A percentile compares a stretch with the other conserved stretches of the same genome.
phyloP scores from a whole-genome alignment of 2,329 filamentous ascomycete species.

The Penicillium frequentans region DNA sequence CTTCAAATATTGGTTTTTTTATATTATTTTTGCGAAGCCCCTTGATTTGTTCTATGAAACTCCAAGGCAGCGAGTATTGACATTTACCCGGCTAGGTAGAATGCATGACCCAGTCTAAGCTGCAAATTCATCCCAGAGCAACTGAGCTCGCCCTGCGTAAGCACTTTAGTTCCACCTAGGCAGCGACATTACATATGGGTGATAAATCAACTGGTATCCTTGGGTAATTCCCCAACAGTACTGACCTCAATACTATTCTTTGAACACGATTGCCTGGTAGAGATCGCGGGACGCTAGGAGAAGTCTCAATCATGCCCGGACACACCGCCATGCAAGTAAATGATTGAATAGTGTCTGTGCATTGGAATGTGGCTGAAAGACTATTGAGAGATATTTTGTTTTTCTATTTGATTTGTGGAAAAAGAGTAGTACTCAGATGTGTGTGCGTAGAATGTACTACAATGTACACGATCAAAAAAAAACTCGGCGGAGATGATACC shows the following conservation, averaged over 20 bases:
- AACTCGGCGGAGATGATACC: constrained; percentile 1
- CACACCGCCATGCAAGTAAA: constrained; percentile 5
- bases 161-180: too few relatives aligned
- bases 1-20: neutral
- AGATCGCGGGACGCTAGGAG: constrained; percentile 9
- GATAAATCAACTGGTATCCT: neutral
- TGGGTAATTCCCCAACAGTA: neutral
- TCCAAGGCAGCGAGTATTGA: neutral
- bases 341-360: neutral
- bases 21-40: neutral
- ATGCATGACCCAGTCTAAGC: neutral
- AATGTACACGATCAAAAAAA: neutral
- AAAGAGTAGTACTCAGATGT: neutral
- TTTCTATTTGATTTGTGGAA: neutral
- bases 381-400: neutral
- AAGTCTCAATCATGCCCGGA: neutral
- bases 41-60: neutral
- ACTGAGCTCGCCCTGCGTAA: neutral
- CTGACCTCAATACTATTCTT: neutral
- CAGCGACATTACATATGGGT: too few relatives aligned
- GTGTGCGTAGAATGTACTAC: neutral
- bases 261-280: neutral
- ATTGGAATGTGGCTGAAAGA: constrained; percentile 7
- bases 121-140: neutral
- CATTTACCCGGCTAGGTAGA: neutral